These are phyloP conservation scores for Chlamydomonas reinhardtii DNA, from an alignment of 163 green algal species.

Conservation along the genomic window DNA sequence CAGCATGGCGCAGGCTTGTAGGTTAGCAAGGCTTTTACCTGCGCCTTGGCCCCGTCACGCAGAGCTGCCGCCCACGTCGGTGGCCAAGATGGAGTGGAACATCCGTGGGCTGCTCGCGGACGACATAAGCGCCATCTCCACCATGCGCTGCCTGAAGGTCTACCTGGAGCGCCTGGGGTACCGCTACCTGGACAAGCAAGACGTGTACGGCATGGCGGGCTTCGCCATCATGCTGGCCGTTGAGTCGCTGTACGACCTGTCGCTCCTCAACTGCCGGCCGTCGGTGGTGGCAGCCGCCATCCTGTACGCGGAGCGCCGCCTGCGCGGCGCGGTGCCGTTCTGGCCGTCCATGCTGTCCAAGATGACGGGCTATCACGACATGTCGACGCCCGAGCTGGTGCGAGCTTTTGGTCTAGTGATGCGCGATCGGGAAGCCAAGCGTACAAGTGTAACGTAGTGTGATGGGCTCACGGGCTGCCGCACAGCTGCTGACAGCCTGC, in stretches of 20 bases:
- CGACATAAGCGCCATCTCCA: slow-evolving; percentile 77
- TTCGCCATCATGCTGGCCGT: slow-evolving; percentile 69
- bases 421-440: too few relatives aligned
- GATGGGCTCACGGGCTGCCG: too few relatives aligned
- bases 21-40: too few relatives aligned
- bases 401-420: too few relatives aligned
- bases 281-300: slow-evolving; percentile 84
- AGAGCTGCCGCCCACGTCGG: slow-evolving; percentile 49
- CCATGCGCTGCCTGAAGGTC: slow-evolving; percentile 83
- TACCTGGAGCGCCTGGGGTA: slow-evolving; percentile 85
- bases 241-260: slow-evolving; percentile 67
- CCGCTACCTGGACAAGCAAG: slow-evolving; percentile 54
- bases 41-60: neutral
- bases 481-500: too few relatives aligned
- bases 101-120: slow-evolving; percentile 64
- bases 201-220: slow-evolving; percentile 63
- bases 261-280: slow-evolving; percentile 89
- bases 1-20: too few relatives aligned
- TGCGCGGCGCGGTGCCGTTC: slow-evolving; percentile 81
- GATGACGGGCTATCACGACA: slow-evolving; percentile 79
- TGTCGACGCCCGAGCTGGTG: slow-evolving; percentile 65
- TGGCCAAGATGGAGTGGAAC: slow-evolving; percentile 69
- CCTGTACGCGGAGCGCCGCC: slow-evolving; percentile 83
- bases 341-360: slow-evolving; percentile 82
- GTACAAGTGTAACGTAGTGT: too few relatives aligned